Evolutionary conservation across 106 monocot genomes (phyloP).

Genomic region (Acorus gramineus): DNA sequence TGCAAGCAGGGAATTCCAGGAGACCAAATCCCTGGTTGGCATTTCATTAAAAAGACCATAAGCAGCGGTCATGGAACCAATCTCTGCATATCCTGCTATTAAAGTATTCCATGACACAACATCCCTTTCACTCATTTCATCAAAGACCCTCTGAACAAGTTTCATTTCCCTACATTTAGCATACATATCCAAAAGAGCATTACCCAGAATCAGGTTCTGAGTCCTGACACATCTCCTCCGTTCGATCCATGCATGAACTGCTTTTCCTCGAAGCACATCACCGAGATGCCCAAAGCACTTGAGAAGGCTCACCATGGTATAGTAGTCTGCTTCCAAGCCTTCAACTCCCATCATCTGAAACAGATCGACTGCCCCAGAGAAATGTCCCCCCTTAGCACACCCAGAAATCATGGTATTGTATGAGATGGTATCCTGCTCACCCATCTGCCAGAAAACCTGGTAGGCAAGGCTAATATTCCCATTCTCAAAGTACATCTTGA

Average conservation of each 20-base stretch:
- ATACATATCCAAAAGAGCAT: slow-evolving; percentile 65
- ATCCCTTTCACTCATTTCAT: slow-evolving; percentile 28
- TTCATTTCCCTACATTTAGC: slow-evolving; percentile 42
- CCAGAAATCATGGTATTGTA: slow-evolving; percentile 57
- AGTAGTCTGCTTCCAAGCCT: slow-evolving; percentile 34
- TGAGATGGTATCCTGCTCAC: slow-evolving; percentile 24
- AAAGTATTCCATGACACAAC: slow-evolving; percentile 55
- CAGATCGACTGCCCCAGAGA: slow-evolving; percentile 22
- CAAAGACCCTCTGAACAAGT: slow-evolving; percentile 27
- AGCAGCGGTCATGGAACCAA: slow-evolving; percentile 34
- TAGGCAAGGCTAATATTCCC: slow-evolving; percentile 20
- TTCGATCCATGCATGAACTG: slow-evolving; percentile 35
- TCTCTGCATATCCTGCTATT: slow-evolving; percentile 29
- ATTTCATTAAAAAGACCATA: slow-evolving; percentile 21
- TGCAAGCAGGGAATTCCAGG: slow-evolving; percentile 62
- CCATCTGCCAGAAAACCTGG: slow-evolving; percentile 29
- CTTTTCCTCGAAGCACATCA: slow-evolving; percentile 24
- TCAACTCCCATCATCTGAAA: slow-evolving; percentile 21
- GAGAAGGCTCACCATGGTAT: slow-evolving; percentile 43
- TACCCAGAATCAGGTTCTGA: slow-evolving; percentile 32
- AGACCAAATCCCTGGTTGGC: slow-evolving; percentile 41
- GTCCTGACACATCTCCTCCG: slow-evolving; percentile 4
- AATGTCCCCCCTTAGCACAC: slow-evolving; percentile 19
- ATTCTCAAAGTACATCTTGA: slow-evolving; percentile 35
- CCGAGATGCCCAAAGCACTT: slow-evolving; percentile 30